These are phyloP conservation scores for Ophiostoma sp. DNA, from an alignment of 2,329 filamentous ascomycete species.

Conservation along the genomic window DNA sequence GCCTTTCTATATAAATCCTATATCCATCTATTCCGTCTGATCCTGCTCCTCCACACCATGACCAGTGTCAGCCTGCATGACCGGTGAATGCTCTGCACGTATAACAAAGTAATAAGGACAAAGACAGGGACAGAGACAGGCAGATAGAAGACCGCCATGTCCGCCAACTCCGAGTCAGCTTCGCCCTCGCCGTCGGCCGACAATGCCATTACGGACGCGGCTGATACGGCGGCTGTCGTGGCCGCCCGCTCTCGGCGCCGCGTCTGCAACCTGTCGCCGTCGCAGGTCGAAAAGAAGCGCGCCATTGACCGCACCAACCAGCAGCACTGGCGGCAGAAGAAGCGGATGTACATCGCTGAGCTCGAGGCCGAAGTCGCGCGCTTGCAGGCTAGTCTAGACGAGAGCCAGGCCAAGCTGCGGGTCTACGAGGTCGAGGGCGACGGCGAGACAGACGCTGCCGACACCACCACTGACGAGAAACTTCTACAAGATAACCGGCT, in stretches of 20 bases:
- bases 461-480: not conserved
- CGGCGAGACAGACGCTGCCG: not conserved
- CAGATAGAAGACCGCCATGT: not conserved
- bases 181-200: not conserved
- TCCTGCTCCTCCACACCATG: not conserved
- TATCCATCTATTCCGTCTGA: not conserved
- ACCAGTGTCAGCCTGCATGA: not conserved
- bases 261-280: slow-evolving; percentile 56
- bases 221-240: not conserved
- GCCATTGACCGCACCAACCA: slow-evolving; percentile 35
- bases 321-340: slow-evolving; percentile 21
- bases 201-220: not conserved
- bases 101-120: not conserved
- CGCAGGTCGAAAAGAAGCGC: slow-evolving; percentile 65
- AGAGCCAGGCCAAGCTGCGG: slow-evolving; percentile 10
- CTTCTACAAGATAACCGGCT: not conserved
- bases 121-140: not conserved
- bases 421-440: slow-evolving; percentile 7
- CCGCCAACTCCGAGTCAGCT: not conserved
- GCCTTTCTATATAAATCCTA: not conserved
- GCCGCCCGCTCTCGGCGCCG: slow-evolving; percentile 16
- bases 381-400: slow-evolving; percentile 14
- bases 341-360: slow-evolving; percentile 15
- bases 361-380: slow-evolving; percentile 19
- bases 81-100: not conserved